These are phyloP conservation scores for Mrakia frigida DNA, from an alignment of 768 basidiomycete species.

Conservation along the genomic window DNA sequence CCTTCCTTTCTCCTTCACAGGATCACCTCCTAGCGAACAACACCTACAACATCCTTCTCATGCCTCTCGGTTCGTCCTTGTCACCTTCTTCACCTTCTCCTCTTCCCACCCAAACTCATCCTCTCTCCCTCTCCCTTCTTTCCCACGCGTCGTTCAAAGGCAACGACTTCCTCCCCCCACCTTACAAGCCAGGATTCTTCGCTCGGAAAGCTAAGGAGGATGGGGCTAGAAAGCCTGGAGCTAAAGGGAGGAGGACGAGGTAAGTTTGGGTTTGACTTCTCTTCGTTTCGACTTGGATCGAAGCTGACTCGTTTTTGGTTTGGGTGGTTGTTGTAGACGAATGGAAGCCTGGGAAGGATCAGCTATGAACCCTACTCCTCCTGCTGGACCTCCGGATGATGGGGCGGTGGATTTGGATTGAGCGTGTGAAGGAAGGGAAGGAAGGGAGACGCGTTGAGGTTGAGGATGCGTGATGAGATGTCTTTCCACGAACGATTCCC, in stretches of 20 bases:
- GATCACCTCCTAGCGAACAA: constrained; percentile 38
- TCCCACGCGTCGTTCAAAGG: not conserved
- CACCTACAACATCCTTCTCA: constrained; percentile 42
- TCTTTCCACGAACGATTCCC: too few species aligned
- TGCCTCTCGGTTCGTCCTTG: constrained; percentile 36
- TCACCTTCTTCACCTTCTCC: not conserved
- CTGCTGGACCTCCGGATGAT: not conserved
- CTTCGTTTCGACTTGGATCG: not conserved
- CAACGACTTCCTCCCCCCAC: constrained; percentile 37
- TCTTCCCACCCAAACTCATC: not conserved
- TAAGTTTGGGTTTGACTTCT: not conserved
- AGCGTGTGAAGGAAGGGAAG: not conserved
- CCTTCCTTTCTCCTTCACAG: constrained; percentile 34
- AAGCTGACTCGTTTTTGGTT: not conserved
- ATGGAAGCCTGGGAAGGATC: constrained; percentile 25
- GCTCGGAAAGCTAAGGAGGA: constrained; percentile 9
- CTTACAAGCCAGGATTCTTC: constrained; percentile 31
- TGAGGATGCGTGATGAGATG: too few species aligned
- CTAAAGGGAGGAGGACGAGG: constrained; percentile 19
- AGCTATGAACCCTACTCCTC: not conserved
- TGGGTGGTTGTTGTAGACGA: not conserved
- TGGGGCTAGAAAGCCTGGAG: constrained; percentile 4
- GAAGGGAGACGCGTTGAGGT: too few species aligned
- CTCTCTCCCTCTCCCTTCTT: not conserved
- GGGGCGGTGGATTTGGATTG: constrained; percentile 3